Evolutionary conservation across 805 yeast species (phyloP).

Genomic region (Komagataella pseudopastoris): DNA sequence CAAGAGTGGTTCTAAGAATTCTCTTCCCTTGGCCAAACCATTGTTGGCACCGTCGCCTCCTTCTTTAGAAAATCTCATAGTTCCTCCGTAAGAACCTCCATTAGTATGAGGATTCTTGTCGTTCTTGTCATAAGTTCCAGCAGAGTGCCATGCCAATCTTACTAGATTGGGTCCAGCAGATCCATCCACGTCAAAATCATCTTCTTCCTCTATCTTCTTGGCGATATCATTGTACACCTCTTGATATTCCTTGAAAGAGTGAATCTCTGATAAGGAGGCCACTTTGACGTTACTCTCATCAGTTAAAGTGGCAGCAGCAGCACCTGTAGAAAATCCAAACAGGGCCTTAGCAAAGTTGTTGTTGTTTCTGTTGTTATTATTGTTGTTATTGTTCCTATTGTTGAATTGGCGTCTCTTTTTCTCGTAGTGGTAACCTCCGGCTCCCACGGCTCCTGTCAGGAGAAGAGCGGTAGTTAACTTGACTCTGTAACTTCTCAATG

Average conservation of each 20-base stretch:
- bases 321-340: constrained; percentile 17
- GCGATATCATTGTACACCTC: constrained; percentile 66
- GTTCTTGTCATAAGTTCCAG: constrained; percentile 30
- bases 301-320: constrained; percentile 18
- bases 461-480: not conserved
- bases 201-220: constrained; percentile 35
- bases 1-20: constrained; percentile 40
- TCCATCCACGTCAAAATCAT: constrained; percentile 46
- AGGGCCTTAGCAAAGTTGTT: constrained; percentile 9
- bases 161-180: constrained; percentile 35
- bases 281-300: constrained; percentile 14
- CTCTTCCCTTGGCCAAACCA: constrained; percentile 40
- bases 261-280: constrained; percentile 14
- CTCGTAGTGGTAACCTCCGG: not conserved
- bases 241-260: constrained; percentile 42
- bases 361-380: constrained; percentile 8
- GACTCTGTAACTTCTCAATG: not conserved
- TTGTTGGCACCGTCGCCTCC: constrained; percentile 34
- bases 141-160: constrained; percentile 35
- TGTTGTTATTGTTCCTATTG: constrained; percentile 6
- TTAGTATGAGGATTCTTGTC: constrained; percentile 22
- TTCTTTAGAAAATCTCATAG: constrained; percentile 39
- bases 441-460: constrained; percentile 1
- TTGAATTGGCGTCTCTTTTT: not conserved
- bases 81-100: constrained; percentile 38